Conservation (phyloP, 257 asterid species). For the Nicotiana noctiflora region DNA sequence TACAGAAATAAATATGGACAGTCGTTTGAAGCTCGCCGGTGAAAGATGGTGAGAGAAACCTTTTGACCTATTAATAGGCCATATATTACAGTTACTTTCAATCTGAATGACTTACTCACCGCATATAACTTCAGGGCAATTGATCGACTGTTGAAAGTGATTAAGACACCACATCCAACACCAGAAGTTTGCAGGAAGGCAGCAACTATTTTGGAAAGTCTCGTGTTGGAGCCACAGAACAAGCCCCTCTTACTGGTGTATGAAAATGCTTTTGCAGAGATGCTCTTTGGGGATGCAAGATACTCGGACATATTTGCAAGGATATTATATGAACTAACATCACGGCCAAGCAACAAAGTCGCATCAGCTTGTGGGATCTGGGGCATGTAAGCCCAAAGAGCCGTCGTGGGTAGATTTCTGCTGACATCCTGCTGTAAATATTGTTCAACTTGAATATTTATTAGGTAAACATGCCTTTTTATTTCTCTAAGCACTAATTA, state of each 20-base stretch:
- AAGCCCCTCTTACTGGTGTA: conserved; percentile 62
- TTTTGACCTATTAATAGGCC: not conserved
- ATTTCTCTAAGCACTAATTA: not conserved
- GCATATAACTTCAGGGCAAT: conserved; percentile 61
- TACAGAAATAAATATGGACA: conserved; percentile 83
- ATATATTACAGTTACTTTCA: not conserved
- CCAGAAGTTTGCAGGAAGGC: conserved; percentile 98
- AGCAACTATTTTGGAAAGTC: conserved; percentile 79
- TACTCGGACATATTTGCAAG: conserved; percentile 82
- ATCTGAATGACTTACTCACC: not conserved
- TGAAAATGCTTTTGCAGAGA: conserved; percentile 84
- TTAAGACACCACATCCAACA: conserved; percentile 74
- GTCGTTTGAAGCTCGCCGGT: conserved; percentile 88
- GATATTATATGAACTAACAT: conserved; percentile 72
- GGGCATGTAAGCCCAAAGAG: conserved; percentile 59
- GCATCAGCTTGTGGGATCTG: conserved; percentile 87
- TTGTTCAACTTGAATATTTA: not conserved
- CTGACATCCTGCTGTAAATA: not conserved
- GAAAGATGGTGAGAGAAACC: conserved; percentile 61
- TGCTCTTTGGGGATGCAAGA: conserved; percentile 73
- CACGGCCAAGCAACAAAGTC: conserved; percentile 68
- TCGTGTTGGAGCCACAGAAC: conserved; percentile 94
- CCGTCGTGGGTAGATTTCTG: not conserved
- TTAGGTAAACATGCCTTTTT: not conserved
- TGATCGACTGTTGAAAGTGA: conserved; percentile 79